Evolutionary conservation across 169 alveolate species (phyloP), one percentile per base, ranked within the genome.

Genomic region (Eimeria falciformis): DNA sequence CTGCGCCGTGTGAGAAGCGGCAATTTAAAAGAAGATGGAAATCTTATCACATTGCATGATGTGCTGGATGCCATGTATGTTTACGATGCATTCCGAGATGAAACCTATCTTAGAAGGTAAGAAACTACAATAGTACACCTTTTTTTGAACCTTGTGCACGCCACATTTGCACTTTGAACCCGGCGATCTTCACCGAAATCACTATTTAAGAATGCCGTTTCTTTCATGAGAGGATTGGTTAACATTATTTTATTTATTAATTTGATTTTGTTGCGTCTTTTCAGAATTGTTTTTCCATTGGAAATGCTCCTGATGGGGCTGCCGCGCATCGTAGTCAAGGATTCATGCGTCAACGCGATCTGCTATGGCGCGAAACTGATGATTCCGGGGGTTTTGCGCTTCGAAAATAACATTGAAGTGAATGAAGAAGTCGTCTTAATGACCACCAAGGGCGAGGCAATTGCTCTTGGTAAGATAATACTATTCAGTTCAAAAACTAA

Each of bases 391-490:
- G 99, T 99, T 23, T 96, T 99, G 88, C 97, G 99, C 90, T 99
- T 98, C 95, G 99, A 98, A 94, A 97, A 96, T 92, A 97, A 96
- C 86, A 99, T 99, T 68, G 99, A 99, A 94, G 96, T 98, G 46
- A 99, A 99, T 73, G 95, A 97, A 71, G 99, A 98, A 94, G 96
- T 99, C 58, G 99, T 99, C 46, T 93, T 99, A 92, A 99, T 99
- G 97, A 98, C 99, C 46, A 99, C 99, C 56, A 99, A 99, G 97
- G 99, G 99, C 6, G 99, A 99, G 96, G 99, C 99, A 18, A 97
- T 98, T 81, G 99, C 99, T 29, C 94, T 98, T 25, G 94, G 94
- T 88, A 37, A 62, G 55, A 12, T 2, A 40, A 21, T 25, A n/a
- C n/a, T 50, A 7, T 50, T 11, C 62, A 4, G 0, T 12, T 1